A percentile compares a stretch with the other conserved stretches of the same genome.
Evolutionary conservation across 208 protist species (phyloP).

Genomic region (Acanthamoeba lenticulata): DNA sequence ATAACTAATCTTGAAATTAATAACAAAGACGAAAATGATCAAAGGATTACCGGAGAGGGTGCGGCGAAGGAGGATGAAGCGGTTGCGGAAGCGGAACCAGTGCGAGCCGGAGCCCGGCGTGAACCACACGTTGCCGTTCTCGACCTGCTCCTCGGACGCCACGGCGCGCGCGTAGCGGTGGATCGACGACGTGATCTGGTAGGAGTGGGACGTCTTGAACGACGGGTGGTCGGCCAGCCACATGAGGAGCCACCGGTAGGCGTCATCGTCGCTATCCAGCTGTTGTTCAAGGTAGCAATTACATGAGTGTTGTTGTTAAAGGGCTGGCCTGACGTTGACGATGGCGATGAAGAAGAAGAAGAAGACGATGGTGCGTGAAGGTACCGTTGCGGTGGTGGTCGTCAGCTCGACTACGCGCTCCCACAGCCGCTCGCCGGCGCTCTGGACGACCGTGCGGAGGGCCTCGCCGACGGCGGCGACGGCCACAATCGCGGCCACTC

Average conservation of each 20-base stretch:
- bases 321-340: neutral
- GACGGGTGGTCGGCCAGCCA: conserved; percentile 43
- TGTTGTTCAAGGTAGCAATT: neutral
- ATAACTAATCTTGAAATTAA: too few species aligned
- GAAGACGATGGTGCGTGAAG: too few species aligned
- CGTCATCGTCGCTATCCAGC: conserved; percentile 2
- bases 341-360: neutral
- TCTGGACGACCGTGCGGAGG: neutral
- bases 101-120: neutral
- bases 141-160: neutral
- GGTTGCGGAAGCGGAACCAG: neutral
- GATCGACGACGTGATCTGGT: neutral
- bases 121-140: neutral
- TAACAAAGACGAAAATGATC: too few species aligned
- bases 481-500: neutral
- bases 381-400: neutral
- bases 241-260: neutral
- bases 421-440: neutral
- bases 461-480: neutral
- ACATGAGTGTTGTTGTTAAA: neutral
- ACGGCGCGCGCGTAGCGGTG: neutral
- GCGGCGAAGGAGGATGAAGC: neutral
- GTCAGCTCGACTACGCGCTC: neutral
- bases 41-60: neutral
- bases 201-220: conserved; percentile 25